Conservation (phyloP, 129 eudicot species). For the Chrysanthemum makinoi region DNA sequence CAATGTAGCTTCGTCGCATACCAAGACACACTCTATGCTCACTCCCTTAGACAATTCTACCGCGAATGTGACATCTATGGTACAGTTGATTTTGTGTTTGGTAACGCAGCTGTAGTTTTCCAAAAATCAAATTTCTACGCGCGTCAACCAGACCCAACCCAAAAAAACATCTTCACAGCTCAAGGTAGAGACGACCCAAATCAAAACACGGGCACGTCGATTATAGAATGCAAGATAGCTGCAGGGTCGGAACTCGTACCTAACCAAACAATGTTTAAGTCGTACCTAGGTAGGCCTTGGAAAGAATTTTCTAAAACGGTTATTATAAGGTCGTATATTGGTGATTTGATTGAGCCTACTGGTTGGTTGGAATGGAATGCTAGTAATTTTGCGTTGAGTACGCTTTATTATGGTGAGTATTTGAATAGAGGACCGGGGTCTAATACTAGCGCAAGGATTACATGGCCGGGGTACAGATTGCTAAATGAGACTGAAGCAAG, state of each 20-base stretch:
- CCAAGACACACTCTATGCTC: conserved; percentile 85
- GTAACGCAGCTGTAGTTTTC: conserved; percentile 80
- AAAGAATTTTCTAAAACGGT: conserved; percentile 60
- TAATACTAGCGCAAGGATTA: conserved; percentile 60
- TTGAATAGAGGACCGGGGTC: conserved; percentile 71
- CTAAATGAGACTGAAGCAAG: conserved; percentile 46
- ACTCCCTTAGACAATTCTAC: conserved; percentile 73
- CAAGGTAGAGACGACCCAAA: conserved; percentile 84
- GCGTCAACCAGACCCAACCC: conserved; percentile 50
- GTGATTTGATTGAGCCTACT: conserved; percentile 42
- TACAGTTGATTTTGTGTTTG: conserved; percentile 74
- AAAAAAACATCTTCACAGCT: conserved; percentile 75
- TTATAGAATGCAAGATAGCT: conserved; percentile 63
- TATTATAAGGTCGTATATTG: conserved; percentile 40
- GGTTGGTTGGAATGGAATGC: conserved; percentile 76
- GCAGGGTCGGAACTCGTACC: conserved; percentile 70
- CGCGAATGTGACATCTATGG: conserved; percentile 78
- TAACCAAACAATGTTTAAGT: conserved; percentile 38
- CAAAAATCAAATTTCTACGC: conserved; percentile 74
- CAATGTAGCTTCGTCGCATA: conserved; percentile 76
- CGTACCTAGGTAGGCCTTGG: conserved; percentile 86
- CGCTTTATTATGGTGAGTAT: conserved; percentile 73
- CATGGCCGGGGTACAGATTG: conserved; percentile 71
- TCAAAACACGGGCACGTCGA: conserved; percentile 77
- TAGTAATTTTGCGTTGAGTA: conserved; percentile 44